Base-by-base conservation (phyloP, 495 filamentous ascomycete genomes). In the Melanomma pulvis-pyrius region DNA sequence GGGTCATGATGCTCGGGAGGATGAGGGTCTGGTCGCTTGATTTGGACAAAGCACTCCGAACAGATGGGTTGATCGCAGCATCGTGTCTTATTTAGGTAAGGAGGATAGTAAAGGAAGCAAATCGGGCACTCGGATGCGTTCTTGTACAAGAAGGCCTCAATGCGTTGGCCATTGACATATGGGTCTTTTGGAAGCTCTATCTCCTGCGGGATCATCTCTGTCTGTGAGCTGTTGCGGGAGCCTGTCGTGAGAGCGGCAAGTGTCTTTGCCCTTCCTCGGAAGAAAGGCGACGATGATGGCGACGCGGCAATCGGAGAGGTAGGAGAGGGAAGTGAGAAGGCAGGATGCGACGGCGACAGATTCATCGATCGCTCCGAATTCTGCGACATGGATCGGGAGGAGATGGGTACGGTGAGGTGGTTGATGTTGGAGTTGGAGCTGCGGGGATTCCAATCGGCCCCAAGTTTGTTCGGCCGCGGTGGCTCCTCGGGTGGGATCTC, bases 31-130 rank as follows among this genome's bases (percentile, higher is more conserved):
- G 93, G 91, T 25, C 94, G 86, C 79, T 96, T 98, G 74, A 98
- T 98, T 74, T 98, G 94, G 9, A 98, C 96, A 71, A 98, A 98
- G 75, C 94, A 98, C 79, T 98, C 94, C 50, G 94, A 98, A 79
- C 94, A 98, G 61, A 98, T 98, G 6, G 92, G 83, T 74, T 98
- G 94, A 71, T 96, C 93, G 75, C 94, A 98, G 74, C 94, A 98
- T 68, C 94, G 82, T 1, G 94, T 98, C 51, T 88, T 90, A 75
- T 98, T 98, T n/a, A 98, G 80, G 73, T 96, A 96, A 1, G 93
- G 93, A 2, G 94, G 94, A 70, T 97, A 98, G 74, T 92, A 93
- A 26, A 98, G 79, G 74, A 97, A 96, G 79, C 94, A 98, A 58
- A 98, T 96, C 22, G 96, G 93, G 74, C 94, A 98, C 78, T 98